A percentile compares a stretch with the other conserved stretches of the same genome.
These are phyloP conservation scores for Penicillium longicatenatum DNA, from an alignment of 495 filamentous ascomycete genomes.

Conservation along the genomic window DNA sequence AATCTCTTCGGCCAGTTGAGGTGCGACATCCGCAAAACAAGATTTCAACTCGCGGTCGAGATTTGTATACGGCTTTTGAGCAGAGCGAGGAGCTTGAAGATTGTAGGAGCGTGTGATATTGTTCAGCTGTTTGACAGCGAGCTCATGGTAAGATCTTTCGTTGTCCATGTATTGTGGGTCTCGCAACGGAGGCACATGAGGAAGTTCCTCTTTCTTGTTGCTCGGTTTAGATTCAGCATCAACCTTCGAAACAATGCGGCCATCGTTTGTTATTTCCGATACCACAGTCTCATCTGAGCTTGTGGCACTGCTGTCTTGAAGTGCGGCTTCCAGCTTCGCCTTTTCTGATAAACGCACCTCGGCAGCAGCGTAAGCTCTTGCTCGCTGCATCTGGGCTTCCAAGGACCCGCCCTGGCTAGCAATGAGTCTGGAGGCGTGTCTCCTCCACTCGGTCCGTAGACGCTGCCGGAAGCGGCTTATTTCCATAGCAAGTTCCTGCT, in stretches of 20 bases:
- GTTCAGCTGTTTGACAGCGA: slow-evolving; percentile 81
- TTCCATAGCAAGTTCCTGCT: slow-evolving; percentile 80
- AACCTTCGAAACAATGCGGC: slow-evolving; percentile 23
- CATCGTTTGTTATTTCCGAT: slow-evolving; percentile 30
- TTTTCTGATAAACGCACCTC: slow-evolving; percentile 57
- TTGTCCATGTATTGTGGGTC: slow-evolving; percentile 58
- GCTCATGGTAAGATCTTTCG: slow-evolving; percentile 75
- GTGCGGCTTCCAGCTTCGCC: slow-evolving; percentile 48
- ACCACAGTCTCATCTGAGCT: slow-evolving; percentile 3
- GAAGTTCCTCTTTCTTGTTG: slow-evolving; percentile 26
- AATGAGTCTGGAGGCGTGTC: slow-evolving; percentile 81
- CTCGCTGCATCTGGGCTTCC: slow-evolving; percentile 72
- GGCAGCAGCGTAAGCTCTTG: slow-evolving; percentile 71
- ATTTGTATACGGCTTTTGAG: slow-evolving; percentile 90
- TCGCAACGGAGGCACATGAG: slow-evolving; percentile 43
- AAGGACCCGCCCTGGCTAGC: slow-evolving; percentile 76
- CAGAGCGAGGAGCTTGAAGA: slow-evolving; percentile 85
- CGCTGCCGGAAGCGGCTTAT: slow-evolving; percentile 69
- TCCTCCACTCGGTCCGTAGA: slow-evolving; percentile 80
- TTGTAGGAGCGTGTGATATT: slow-evolving; percentile 85
- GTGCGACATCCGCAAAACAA: slow-evolving; percentile 86
- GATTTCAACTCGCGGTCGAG: slow-evolving; percentile 78
- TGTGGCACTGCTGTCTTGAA: slow-evolving; percentile 17
- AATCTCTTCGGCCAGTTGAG: slow-evolving; percentile 70
- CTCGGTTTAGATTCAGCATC: slow-evolving; percentile 10